These are phyloP conservation scores for Trichoderma erinaceum DNA, from an alignment of 495 filamentous ascomycete genomes.

Conservation along the genomic window DNA sequence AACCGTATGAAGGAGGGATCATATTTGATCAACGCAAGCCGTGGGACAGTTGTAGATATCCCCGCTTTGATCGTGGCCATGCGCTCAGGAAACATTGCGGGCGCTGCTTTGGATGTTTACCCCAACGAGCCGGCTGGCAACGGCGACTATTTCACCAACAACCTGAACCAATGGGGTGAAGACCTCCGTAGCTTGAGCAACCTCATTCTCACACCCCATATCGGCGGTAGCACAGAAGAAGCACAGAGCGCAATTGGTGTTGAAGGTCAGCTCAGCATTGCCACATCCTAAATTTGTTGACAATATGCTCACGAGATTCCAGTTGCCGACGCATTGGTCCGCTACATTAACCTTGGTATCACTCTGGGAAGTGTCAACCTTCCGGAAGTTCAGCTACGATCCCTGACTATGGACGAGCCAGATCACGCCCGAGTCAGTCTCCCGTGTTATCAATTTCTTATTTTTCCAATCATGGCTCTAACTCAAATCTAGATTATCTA, in stretches of 20 bases:
- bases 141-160: conserved; percentile 84
- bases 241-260: conserved; percentile 94
- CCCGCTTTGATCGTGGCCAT: conserved; percentile 85
- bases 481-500: conserved; percentile 62
- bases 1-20: conserved; percentile 85
- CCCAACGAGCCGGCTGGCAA: conserved; percentile 90
- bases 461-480: background rate
- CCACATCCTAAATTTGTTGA: background rate
- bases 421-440: conserved; percentile 69
- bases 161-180: conserved; percentile 80
- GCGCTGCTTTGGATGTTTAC: conserved; percentile 93
- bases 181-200: conserved; percentile 84
- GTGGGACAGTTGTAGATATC: conserved; percentile 91
- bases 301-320: background rate
- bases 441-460: background rate
- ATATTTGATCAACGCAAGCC: conserved; percentile 93
- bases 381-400: conserved; percentile 85
- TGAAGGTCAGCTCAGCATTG: conserved; percentile 45
- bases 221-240: conserved; percentile 96
- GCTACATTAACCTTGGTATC: conserved; percentile 88
- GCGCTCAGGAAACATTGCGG: conserved; percentile 81
- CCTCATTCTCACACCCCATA: conserved; percentile 91
- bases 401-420: conserved; percentile 77
- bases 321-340: conserved; percentile 77
- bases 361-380: conserved; percentile 92